Conservation (phyloP, 495 filamentous ascomycete genomes). For the Tuber indicum region DNA sequence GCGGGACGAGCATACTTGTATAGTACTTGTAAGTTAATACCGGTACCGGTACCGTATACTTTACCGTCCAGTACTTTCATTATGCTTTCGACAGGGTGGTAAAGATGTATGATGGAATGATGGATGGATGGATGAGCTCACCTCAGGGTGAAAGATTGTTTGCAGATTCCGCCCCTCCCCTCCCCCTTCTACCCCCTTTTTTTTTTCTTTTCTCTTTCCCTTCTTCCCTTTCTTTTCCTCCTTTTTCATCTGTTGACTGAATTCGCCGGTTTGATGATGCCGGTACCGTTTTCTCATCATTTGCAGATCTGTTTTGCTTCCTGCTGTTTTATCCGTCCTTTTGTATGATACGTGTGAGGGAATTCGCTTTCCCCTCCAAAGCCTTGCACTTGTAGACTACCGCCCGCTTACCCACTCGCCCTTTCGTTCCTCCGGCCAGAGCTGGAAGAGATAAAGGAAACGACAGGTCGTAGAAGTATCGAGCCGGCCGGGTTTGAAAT, state of each 20-base stretch:
- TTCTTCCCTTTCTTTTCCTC: not conserved
- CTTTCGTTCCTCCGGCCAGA: conserved; percentile 15
- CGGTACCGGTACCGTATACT: not conserved
- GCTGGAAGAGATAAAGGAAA: conserved; percentile 20
- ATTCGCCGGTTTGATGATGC: not conserved
- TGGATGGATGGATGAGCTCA: not conserved
- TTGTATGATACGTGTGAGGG: not conserved
- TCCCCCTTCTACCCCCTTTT: no score
- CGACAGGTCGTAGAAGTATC: conserved; percentile 4
- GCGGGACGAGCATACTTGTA: no score
- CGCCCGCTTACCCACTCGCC: not conserved
- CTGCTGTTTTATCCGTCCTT: not conserved
- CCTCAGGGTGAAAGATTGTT: not conserved
- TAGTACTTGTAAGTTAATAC: not conserved
- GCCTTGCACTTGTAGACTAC: not conserved
- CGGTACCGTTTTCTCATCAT: not conserved
- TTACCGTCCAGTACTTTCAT: not conserved
- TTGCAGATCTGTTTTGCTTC: not conserved
- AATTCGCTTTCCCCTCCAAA: not conserved
- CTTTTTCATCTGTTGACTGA: not conserved
- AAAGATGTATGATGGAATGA: not conserved
- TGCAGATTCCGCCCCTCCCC: not conserved
- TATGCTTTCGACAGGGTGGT: not conserved
- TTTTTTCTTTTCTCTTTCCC: not conserved
- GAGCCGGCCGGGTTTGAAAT: conserved; percentile 26